These are phyloP conservation scores for Pulveroboletus frians DNA, from an alignment of 768 basidiomycete genomes.

Conservation along the genomic window DNA sequence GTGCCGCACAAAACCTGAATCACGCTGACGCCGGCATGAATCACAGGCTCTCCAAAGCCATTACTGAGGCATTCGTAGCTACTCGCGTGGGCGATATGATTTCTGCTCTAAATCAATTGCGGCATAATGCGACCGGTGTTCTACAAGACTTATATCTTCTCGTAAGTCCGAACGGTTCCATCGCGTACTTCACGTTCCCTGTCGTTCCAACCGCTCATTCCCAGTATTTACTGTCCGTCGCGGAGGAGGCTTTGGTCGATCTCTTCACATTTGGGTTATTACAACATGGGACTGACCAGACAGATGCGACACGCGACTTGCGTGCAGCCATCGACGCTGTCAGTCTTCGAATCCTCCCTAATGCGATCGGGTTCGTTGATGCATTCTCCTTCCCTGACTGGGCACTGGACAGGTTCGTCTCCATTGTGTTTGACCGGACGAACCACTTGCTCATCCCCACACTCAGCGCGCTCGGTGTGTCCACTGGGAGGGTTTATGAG, in stretches of 20 bases:
- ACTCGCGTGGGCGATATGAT: slow-evolving; percentile 49
- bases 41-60: slow-evolving; percentile 55
- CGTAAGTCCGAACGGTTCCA: slow-evolving; percentile 12
- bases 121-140: slow-evolving; percentile 13
- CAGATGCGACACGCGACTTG: slow-evolving; percentile 44
- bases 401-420: slow-evolving; percentile 57
- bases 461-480: slow-evolving; percentile 55
- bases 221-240: slow-evolving; percentile 57
- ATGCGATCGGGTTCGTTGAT: slow-evolving; percentile 65
- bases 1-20: slow-evolving; percentile 34
- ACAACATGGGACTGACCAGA: slow-evolving; percentile 11
- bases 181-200: no score
- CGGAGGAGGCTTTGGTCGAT: slow-evolving; percentile 53
- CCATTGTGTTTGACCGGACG: background rate
- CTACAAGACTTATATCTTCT: slow-evolving; percentile 27
- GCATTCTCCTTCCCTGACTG: slow-evolving; percentile 73
- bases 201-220: background rate
- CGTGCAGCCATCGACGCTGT: slow-evolving; percentile 45
- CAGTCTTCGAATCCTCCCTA: slow-evolving; percentile 51
- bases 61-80: slow-evolving; percentile 67
- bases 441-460: background rate
- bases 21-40: slow-evolving; percentile 48
- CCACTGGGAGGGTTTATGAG: slow-evolving; percentile 63
- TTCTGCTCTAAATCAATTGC: slow-evolving; percentile 22
- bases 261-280: slow-evolving; percentile 54